phyloP scores from a whole-genome alignment of 2,329 filamentous ascomycete species.

The Chrysoporthe cubensis region DNA sequence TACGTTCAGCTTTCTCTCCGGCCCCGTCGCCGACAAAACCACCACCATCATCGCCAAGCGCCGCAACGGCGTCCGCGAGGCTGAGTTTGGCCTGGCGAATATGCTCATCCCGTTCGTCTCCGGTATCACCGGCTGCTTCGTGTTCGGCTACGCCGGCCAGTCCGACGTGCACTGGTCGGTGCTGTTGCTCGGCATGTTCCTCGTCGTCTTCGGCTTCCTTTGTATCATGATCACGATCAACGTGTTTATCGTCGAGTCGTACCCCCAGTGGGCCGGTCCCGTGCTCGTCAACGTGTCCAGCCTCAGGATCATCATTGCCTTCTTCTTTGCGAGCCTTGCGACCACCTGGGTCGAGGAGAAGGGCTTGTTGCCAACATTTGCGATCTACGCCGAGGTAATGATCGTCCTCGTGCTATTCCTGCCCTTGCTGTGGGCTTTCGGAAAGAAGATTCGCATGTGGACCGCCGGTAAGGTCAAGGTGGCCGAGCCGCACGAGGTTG shows the following conservation, averaged over 20 bases:
- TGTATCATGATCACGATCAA: constrained; percentile 36
- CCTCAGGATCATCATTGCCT: constrained; percentile 38
- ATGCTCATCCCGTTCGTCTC: constrained; percentile 37
- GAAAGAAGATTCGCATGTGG: constrained; percentile 36
- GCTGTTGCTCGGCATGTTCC: constrained; percentile 34
- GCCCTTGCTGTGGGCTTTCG: constrained; percentile 36
- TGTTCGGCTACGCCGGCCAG: constrained; percentile 39
- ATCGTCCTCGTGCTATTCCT: constrained; percentile 38
- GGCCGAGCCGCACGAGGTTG: not conserved
- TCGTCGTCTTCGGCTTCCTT: constrained; percentile 38
- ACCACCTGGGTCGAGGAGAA: constrained; percentile 35
- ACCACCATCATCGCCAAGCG: constrained; percentile 37
- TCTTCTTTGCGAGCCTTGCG: constrained; percentile 36
- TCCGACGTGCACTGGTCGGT: constrained; percentile 35
- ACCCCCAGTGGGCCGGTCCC: constrained; percentile 39
- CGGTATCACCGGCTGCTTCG: constrained; percentile 37
- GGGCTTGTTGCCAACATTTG: constrained; percentile 36
- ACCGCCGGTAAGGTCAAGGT: constrained; percentile 35
- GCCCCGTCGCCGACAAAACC: constrained; percentile 37
- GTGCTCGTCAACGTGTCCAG: constrained; percentile 41
- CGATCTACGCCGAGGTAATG: constrained; percentile 39
- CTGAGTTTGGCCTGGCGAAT: constrained; percentile 40
- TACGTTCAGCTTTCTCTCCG: constrained; percentile 31
- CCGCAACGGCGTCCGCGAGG: constrained; percentile 36
- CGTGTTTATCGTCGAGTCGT: constrained; percentile 41